These are phyloP conservation scores for Rheum nobile DNA, from an alignment of 148 eudicot genomes.

Conservation along the genomic window DNA sequence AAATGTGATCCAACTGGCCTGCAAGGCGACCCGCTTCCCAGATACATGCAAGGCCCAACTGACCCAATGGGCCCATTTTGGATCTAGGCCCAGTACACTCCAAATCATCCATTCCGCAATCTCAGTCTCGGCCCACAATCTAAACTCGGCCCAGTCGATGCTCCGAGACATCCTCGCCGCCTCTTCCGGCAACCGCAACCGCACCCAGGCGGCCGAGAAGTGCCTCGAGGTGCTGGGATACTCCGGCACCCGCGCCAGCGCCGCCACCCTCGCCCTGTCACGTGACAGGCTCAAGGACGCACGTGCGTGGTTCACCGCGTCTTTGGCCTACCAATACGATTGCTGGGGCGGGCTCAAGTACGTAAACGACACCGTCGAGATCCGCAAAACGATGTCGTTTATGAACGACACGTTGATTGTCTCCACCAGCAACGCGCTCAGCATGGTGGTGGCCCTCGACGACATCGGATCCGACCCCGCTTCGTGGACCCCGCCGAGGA, in stretches of 20 bases:
- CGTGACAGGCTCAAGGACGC: constrained; percentile 44
- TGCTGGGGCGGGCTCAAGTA: constrained; percentile 75
- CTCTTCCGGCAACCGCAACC: constrained; percentile 44
- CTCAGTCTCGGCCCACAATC: constrained; percentile 23
- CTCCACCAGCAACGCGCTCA: constrained; percentile 45
- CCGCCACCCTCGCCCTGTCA: constrained; percentile 13
- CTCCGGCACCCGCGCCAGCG: constrained; percentile 26
- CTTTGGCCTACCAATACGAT: constrained; percentile 55
- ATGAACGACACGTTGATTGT: constrained; percentile 26
- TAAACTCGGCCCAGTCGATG: constrained; percentile 38
- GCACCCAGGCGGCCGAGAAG: constrained; percentile 34
- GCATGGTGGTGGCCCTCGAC: constrained; percentile 44
- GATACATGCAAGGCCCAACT: constrained; percentile 28
- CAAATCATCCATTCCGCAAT: constrained; percentile 37
- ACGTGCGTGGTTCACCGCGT: constrained; percentile 66
- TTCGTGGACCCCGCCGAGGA: constrained; percentile 47
- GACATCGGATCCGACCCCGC: constrained; percentile 25
- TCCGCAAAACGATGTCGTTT: constrained; percentile 46
- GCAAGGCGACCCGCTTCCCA: constrained; percentile 57
- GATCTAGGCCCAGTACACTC: constrained; percentile 20
- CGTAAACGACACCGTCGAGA: constrained; percentile 42
- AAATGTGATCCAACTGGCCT: constrained; percentile 29
- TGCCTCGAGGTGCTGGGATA: constrained; percentile 38
- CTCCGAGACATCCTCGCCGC: constrained; percentile 32
- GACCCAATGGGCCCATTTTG: constrained; percentile 3